These are phyloP conservation scores for Dendrobium huoshanense DNA, from an alignment of 106 monocot species.

Conservation along the genomic window DNA sequence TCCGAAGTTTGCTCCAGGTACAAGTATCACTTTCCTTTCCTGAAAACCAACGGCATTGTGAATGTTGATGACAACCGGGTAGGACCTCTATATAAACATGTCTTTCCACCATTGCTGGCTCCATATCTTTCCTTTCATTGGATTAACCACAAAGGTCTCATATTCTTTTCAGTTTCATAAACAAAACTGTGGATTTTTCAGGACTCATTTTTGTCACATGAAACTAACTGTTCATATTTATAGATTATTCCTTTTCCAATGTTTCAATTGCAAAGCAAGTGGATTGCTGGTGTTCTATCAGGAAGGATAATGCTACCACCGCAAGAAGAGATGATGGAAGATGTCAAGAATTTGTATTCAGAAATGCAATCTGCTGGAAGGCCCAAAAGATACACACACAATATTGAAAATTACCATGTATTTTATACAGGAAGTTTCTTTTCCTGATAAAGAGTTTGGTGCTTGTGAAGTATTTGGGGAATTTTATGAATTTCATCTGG, in stretches of 20 bases:
- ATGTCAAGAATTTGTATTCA: constrained; percentile 46
- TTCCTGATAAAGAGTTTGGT: no score
- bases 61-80: constrained; percentile 92
- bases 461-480: no score
- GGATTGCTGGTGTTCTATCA: constrained; percentile 81
- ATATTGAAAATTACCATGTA: constrained; percentile 11
- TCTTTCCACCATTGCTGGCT: constrained; percentile 67
- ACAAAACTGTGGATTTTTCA: not conserved
- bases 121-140: constrained; percentile 89
- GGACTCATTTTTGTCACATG: no score
- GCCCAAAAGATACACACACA: constrained; percentile 88
- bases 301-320: constrained; percentile 59
- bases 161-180: not conserved
- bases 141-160: constrained; percentile 81
- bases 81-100: constrained; percentile 82
- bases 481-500: no score
- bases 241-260: constrained; percentile 39
- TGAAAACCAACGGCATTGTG: constrained; percentile 47
- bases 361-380: constrained; percentile 45
- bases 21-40: constrained; percentile 84
- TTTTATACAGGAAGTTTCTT: no score
- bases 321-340: constrained; percentile 68
- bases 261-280: constrained; percentile 88
- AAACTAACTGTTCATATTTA: not conserved
- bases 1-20: constrained; percentile 35